Conservation (phyloP, 2,329 filamentous ascomycete species). For the Diaporthe aspalathi region DNA sequence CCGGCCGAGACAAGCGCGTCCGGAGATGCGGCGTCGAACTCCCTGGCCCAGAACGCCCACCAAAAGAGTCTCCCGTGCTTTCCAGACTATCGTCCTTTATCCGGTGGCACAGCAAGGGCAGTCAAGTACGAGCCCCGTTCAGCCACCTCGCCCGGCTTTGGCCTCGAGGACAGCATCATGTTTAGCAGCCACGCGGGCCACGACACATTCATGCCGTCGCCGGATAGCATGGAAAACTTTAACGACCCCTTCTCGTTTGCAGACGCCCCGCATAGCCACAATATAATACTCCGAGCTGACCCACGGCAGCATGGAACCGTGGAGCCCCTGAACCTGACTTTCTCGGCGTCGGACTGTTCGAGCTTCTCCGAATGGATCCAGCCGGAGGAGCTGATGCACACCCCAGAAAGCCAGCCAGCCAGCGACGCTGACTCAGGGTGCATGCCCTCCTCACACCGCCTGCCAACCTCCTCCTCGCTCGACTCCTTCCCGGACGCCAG, state of each 20-base stretch:
- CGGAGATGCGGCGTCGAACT: conserved; percentile 20
- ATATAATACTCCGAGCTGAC: conserved; percentile 25
- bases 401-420: conserved; percentile 29
- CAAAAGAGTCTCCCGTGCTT: conserved; percentile 35
- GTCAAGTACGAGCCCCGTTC: conserved; percentile 35
- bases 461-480: conserved; percentile 20
- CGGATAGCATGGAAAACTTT: conserved; percentile 33
- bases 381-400: conserved; percentile 36
- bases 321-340: conserved; percentile 36
- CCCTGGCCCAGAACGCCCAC: conserved; percentile 33
- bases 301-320: conserved; percentile 31
- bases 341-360: conserved; percentile 36
- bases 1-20: conserved; percentile 31
- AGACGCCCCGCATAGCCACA: conserved; percentile 32
- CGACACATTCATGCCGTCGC: conserved; percentile 37
- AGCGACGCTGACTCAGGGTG: conserved; percentile 31
- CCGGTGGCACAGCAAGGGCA: conserved; percentile 32
- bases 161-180: conserved; percentile 37
- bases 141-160: conserved; percentile 29
- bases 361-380: conserved; percentile 39
- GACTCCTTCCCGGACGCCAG: conserved; percentile 32
- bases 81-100: conserved; percentile 35
- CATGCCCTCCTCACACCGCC: conserved; percentile 8
- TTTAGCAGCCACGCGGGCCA: conserved; percentile 33
- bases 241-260: conserved; percentile 37